Evolutionary conservation across 768 basidiomycete species (phyloP), one percentile per base, ranked within the genome.

Genomic region (Naganishia kalamii): DNA sequence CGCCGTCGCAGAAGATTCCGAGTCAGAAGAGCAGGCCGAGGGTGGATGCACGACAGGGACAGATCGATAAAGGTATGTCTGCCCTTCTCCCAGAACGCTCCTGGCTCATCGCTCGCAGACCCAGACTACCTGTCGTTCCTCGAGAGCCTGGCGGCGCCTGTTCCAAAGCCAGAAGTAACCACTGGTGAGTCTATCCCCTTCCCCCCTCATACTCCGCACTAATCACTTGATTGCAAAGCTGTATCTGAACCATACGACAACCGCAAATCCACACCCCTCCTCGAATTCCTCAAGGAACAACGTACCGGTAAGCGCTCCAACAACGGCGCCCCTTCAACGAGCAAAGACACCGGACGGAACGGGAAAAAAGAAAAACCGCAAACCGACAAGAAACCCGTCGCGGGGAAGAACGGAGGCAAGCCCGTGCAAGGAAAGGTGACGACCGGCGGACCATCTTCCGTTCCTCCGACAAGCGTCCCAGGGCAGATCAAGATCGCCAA

Each of bases 1-100:
- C 96, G 0, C 91, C 92, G 4, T 90, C 88, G 68, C 92, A 92
- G 76, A 96, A 92, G 74, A 78, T 88, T 12, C 90, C 92, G 0
- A 66, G 85, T 88, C 77, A 86, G 86, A 77, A 29, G 70, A 70
- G 69, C 10, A 76, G 75, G 63, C 59, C 67, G 21, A 97, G 94
- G 79, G 75, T 77, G 0, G 94, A 99, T 71, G 83, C 83, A 37
- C 82, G 91, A 25, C 87, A 86, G 70, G 90, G 85, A 0, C 94
- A 92, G 0, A 94, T 99, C 62, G 91, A 93, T 70, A 86, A 89
- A 80, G 92, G 92, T 88, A 62, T 27, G 80, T 68, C 25, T 10
- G n/a, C n/a, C 37, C 37, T 8, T 40, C 17, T 40, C 48, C 23
- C 13, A 8, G n/a, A 32, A 4, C 5, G 27, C 54, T 41, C 46